Evolutionary conservation across 257 asterid species (phyloP), one percentile per base, ranked within the genome.

Genomic region (Solanum bulbocastanum): DNA sequence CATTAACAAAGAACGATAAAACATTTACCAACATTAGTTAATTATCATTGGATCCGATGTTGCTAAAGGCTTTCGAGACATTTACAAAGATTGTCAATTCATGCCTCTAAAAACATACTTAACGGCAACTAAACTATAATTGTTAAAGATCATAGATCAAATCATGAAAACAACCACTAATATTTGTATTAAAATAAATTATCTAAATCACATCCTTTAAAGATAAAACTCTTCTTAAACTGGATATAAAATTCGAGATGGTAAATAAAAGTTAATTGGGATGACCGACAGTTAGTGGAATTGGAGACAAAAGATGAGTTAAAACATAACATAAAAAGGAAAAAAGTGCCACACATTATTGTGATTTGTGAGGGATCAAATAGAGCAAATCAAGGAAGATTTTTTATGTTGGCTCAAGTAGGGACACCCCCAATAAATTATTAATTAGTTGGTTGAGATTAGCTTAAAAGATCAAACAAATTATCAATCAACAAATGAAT

Each of bases 391-490:
- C 90, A 91, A 30, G 46, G 15, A 44, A 44, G 42, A 71, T 87
- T 88, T 87, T 37, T 89, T 39, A 78, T 89, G 92, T 85, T 49
- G 88, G 91, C 85, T 27, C 75, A 84, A 87, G 91, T 87, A 73
- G 91, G 93, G 92, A 74, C 92, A 87, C 68, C 37, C 74, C 88
- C 15, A 9, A 52, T 52, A 35, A 88, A 84, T 84, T 86, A 78
- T 81, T 81, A 46, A 87, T 92, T 89, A 86, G 92, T 89, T 49
- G 91, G 93, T 90, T 85, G 87, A 71, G 42, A 81, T 81, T 49
- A 46, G 85, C 85, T 81, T 27, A 27, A 81, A 56, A 30, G 4
- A 30, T 30, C 66, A 44, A 30, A 73, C 8, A 73, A 15, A 44
- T 79, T 40, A 30, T 39, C 58, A 40, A 39, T 15, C 62, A n/a